Percentiles rank a stretch among this genome's conserved stretches.
These are phyloP conservation scores for Aspergillus nomiae DNA, from an alignment of 2,329 filamentous ascomycete species.

Conservation along the genomic window DNA sequence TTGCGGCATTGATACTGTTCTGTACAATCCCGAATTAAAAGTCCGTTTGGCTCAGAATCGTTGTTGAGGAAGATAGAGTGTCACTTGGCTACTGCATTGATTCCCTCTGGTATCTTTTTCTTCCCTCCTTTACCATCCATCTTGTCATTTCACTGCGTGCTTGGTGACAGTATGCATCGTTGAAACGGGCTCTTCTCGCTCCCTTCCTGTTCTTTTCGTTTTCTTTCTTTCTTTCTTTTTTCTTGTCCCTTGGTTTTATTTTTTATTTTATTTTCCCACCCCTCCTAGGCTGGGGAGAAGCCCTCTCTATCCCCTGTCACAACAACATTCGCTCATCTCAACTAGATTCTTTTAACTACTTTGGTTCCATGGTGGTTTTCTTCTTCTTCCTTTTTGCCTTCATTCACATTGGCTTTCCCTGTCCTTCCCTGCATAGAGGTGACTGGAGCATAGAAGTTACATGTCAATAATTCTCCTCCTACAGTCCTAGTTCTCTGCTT, in stretches of 20 bases:
- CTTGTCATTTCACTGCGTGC: slow-evolving; percentile 19
- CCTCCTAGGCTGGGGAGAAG: slow-evolving; percentile 10
- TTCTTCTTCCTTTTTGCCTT: slow-evolving; percentile 7
- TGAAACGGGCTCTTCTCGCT: slow-evolving; percentile 20
- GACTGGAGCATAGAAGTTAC: slow-evolving; percentile 19
- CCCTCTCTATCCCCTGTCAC: slow-evolving; percentile 23
- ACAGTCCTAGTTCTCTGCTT: neutral
- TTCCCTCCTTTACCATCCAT: slow-evolving; percentile 9
- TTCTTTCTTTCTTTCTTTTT: neutral
- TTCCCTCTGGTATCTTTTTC: slow-evolving; percentile 6
- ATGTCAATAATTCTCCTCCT: slow-evolving; percentile 12
- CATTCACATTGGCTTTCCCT: slow-evolving; percentile 6
- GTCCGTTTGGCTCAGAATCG: slow-evolving; percentile 26
- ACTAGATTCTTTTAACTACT: slow-evolving; percentile 16
- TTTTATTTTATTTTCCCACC: neutral
- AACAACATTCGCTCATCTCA: slow-evolving; percentile 16
- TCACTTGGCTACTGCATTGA: slow-evolving; percentile 21
- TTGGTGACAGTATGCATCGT: slow-evolving; percentile 26
- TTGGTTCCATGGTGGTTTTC: slow-evolving; percentile 13
- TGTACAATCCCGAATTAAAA: slow-evolving; percentile 27
- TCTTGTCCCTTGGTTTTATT: neutral
- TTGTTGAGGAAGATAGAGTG: slow-evolving; percentile 21
- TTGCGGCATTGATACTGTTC: slow-evolving; percentile 19
- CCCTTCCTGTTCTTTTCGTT: neutral
- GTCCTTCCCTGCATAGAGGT: slow-evolving; percentile 5